Evolutionary conservation across 1,139 yeast species (phyloP).

Genomic region (Groenewaldozyma sp.): DNA sequence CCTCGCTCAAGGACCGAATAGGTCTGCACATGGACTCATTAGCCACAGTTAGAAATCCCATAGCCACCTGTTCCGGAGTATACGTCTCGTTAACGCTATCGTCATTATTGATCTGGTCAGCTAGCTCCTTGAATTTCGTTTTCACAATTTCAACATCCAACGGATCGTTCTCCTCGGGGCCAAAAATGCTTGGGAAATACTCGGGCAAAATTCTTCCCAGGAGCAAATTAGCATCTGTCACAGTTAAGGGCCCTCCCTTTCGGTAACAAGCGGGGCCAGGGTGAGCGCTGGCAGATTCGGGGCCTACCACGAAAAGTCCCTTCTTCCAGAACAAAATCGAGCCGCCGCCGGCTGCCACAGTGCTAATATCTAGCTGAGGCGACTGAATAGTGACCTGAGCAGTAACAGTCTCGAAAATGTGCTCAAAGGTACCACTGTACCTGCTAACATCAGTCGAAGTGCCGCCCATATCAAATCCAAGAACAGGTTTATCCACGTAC

Average conservation of each 20-base stretch:
- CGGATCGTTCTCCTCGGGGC: constrained; percentile 42
- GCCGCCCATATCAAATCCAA: constrained; percentile 57
- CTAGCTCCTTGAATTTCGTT: constrained; percentile 34
- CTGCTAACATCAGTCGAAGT: constrained; percentile 51
- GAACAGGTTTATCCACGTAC: constrained; percentile 28
- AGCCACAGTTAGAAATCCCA: constrained; percentile 43
- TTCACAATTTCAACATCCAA: constrained; percentile 37
- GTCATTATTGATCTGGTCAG: constrained; percentile 36
- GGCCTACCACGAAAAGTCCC: constrained; percentile 46
- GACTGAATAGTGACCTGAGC: constrained; percentile 49
- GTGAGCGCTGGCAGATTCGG: constrained; percentile 48
- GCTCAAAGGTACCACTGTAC: constrained; percentile 40
- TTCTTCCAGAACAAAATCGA: constrained; percentile 42
- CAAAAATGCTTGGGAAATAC: constrained; percentile 45
- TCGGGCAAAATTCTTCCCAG: constrained; percentile 44
- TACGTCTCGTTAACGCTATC: constrained; percentile 21
- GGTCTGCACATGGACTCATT: constrained; percentile 46
- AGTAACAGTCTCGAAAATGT: constrained; percentile 44
- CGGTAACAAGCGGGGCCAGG: constrained; percentile 54
- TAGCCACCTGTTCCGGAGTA: constrained; percentile 39
- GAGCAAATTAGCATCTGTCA: constrained; percentile 46
- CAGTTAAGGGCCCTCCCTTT: constrained; percentile 48
- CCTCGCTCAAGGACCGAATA: constrained; percentile 42
- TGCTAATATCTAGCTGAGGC: constrained; percentile 49
- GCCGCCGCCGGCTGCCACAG: constrained; percentile 57